Base-by-base conservation (phyloP, 2,329 filamentous ascomycete genomes). In the Pseudofabraea citricarpa region DNA sequence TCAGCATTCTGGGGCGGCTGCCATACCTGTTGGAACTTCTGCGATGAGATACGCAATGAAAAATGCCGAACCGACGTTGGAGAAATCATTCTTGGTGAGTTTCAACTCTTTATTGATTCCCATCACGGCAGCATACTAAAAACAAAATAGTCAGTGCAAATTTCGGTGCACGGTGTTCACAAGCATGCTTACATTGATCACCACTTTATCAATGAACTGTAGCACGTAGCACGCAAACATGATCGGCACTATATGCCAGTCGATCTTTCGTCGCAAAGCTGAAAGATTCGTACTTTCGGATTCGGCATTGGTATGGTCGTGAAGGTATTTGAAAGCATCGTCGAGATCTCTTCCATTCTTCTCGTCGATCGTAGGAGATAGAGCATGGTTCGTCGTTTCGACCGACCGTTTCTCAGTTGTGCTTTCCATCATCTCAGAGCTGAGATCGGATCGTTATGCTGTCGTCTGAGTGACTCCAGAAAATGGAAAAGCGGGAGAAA, bases 61-160 rank as follows among this genome's bases (percentile, higher is more conserved):
- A 52, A 84, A 76, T 21, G 76, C 73, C 0, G 78, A 81, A 3
- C 78, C 77, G 15, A 79, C 61, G 60, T 79, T 79, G 37, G 75
- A 76, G 57, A 83, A 84, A 38, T 84, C 71, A 47, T 83, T 81
- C 15, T 74, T 74, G 10, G 62, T 57, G 37, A 85, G 68, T 0
- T 71, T 64, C 6, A 80, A 67, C 45, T 82, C 77, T 40, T 69
- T 60, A 18, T 61, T 65, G 6, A 86, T 58, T 3, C 79, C 79
- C 81, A 85, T 85, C 40, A 85, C 78, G 46, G 75, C 76, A 15
- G 78, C 79, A 55, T 85, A 85, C 73, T 81, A 57, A 40, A 44
- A 35, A n/a, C n/a, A n/a, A n/a, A n/a, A n/a, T n/a, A n/a, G n/a
- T n/a, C n/a, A 26, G 12, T 33, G 13, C 6, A 6, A 35, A 41